Evolutionary conservation across 257 asterid genomes (phyloP).

Genomic region (Solanum sparsipilum): DNA sequence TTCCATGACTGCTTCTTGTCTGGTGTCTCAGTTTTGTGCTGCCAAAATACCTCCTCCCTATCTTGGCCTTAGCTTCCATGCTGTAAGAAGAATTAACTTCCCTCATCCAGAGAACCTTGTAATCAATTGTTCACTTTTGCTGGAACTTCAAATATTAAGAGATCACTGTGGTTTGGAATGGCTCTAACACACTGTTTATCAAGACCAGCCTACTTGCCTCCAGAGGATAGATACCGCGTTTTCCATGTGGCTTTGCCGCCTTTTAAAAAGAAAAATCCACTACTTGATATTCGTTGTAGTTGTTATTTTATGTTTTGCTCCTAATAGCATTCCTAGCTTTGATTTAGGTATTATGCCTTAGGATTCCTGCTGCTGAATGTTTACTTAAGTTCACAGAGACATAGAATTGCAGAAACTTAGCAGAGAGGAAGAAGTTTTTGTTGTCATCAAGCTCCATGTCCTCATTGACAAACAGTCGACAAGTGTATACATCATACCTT

Average conservation of each 20-base stretch:
- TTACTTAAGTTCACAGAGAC: neutral
- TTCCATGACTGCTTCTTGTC: neutral
- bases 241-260: neutral
- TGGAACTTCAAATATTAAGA: neutral
- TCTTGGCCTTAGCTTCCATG: too few species aligned
- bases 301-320: neutral
- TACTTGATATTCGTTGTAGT: neutral
- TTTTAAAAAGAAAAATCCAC: too few species aligned
- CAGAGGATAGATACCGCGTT: too few species aligned
- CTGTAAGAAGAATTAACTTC: too few species aligned
- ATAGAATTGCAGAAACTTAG: neutral
- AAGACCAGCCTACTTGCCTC: neutral
- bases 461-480: neutral
- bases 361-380: neutral
- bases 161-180: neutral
- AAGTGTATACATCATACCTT: neutral
- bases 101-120: too few species aligned
- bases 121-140: neutral
- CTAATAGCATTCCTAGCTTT: neutral
- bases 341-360: neutral
- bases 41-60: too few species aligned
- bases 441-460: neutral
- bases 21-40: neutral
- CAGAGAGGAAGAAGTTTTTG: neutral
- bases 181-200: neutral